Percentiles rank a stretch among this genome's conserved stretches.
Conservation (phyloP, 1,139 yeast genomes). For the Lizanozyma gosingica region DNA sequence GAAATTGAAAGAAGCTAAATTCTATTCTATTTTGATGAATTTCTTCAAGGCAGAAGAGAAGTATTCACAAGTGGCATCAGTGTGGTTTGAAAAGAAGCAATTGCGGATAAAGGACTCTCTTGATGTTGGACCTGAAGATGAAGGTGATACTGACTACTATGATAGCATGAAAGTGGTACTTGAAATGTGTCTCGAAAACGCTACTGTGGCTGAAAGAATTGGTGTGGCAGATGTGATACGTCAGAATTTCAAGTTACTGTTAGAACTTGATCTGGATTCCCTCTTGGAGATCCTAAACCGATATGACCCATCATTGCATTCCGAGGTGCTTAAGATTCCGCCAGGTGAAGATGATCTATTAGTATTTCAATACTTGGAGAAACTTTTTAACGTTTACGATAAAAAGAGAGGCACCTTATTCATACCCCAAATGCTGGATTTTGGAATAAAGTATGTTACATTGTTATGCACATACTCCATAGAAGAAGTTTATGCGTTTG, state of each 20-base stretch:
- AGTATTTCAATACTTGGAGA: slow-evolving; percentile 21
- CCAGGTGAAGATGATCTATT: slow-evolving; percentile 11
- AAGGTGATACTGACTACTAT: slow-evolving; percentile 1
- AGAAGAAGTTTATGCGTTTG: slow-evolving; percentile 10
- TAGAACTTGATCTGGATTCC: slow-evolving; percentile 23
- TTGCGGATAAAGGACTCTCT: no score
- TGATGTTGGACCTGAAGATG: slow-evolving; percentile 1
- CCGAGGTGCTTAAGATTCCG: slow-evolving; percentile 18
- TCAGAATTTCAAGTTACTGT: slow-evolving; percentile 27
- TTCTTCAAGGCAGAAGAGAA: slow-evolving; percentile 47
- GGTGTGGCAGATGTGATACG: slow-evolving; percentile 26
- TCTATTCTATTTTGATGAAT: slow-evolving; percentile 48
- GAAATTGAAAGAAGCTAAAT: slow-evolving; percentile 45
- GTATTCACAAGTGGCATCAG: slow-evolving; percentile 38
- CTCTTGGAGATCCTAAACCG: slow-evolving; percentile 29
- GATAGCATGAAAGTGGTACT: neutral
- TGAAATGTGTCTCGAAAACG: neutral
- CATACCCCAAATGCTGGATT: neutral
- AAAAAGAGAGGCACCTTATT: slow-evolving; percentile 3
- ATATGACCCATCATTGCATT: slow-evolving; percentile 31
- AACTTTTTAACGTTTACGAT: slow-evolving; percentile 9
- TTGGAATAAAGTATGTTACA: slow-evolving; percentile 18
- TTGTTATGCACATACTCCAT: slow-evolving; percentile 18
- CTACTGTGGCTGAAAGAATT: slow-evolving; percentile 20
- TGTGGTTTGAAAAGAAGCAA: slow-evolving; percentile 21